Base-by-base conservation (phyloP, 2,329 filamentous ascomycete species). In the Fusarium nematophilum region DNA sequence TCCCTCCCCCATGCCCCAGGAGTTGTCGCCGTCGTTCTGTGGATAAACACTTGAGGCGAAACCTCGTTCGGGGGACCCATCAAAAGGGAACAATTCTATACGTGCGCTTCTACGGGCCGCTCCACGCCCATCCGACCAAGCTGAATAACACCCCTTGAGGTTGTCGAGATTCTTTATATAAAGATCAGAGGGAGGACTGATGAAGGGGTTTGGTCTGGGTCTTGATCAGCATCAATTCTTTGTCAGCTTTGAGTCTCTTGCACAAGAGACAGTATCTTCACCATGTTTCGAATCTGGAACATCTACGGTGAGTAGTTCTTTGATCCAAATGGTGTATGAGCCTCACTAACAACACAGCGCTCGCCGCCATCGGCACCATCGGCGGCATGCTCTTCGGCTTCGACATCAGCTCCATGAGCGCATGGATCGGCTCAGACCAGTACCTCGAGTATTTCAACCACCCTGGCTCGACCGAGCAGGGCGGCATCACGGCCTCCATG, bases 391-490 rank as follows among this genome's bases (percentile, higher is more conserved):
- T 78, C 27, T 84, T 84, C 62, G 82, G 81, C 53, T 86, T 86
- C 70, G 83, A 86, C 59, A 84, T 86, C 54, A 80, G 79, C 23
- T 85, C 83, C 53, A 86, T 86, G 80, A 82, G 80, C 13, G 84
- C 83, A 53, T 85, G 85, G 67, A 81, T 85, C 57, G 80, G 79
- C 23, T 80, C 80, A 10, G 59, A 77, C 6, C 76, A 81, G 50
- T 86, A 85, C 65, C 76, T 81, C 49, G 75, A 79, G 2, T 85
- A 80, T 73, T 86, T 85, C 70, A 67, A 80, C 72, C 74, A 77
- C 15, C 80, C 81, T 0, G 72, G 72, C 8, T 76, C 75, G 17
- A 72, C 76, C n/a, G 68, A 72, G 11, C 80, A 83, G 58, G 81
- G 81, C 26, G 80, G 79, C 43, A 83, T 83, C 62, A 80, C 79